These are phyloP conservation scores for Hygrophorus russula DNA, from an alignment of 768 basidiomycete genomes.

Conservation along the genomic window DNA sequence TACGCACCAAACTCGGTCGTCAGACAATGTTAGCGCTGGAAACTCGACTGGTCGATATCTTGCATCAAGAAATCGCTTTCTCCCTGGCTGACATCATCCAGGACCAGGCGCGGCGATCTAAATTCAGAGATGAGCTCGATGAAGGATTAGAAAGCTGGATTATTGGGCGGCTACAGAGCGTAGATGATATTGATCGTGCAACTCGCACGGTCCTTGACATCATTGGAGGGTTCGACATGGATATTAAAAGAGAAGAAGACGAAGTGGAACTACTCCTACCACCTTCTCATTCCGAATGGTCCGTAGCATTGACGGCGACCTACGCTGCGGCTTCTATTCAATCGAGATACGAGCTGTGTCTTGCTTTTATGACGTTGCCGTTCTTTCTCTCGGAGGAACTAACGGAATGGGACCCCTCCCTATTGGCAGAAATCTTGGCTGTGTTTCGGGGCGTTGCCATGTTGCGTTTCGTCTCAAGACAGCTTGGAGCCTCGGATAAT, in stretches of 20 bases:
- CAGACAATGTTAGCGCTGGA: slow-evolving; percentile 48
- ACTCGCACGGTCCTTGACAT: slow-evolving; percentile 52
- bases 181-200: slow-evolving; percentile 45
- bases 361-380: slow-evolving; percentile 53
- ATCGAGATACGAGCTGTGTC: slow-evolving; percentile 66
- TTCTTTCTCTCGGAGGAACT: slow-evolving; percentile 62
- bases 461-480: slow-evolving; percentile 48
- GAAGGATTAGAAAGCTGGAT: slow-evolving; percentile 55
- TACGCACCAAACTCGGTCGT: slow-evolving; percentile 50
- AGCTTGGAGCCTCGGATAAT: slow-evolving; percentile 29
- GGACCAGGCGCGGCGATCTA: slow-evolving; percentile 45
- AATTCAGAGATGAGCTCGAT: slow-evolving; percentile 46
- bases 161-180: slow-evolving; percentile 41
- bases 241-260: slow-evolving; percentile 68
- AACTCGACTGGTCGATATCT: slow-evolving; percentile 43
- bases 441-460: slow-evolving; percentile 72
- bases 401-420: slow-evolving; percentile 48
- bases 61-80: slow-evolving; percentile 72
- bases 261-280: slow-evolving; percentile 42
- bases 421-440: slow-evolving; percentile 66
- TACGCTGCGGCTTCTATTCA: slow-evolving; percentile 54
- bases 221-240: slow-evolving; percentile 59
- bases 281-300: slow-evolving; percentile 49
- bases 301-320: slow-evolving; percentile 45
- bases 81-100: slow-evolving; percentile 65